A percentile compares a stretch with the other conserved stretches of the same genome.
phyloP scores from a whole-genome alignment of 441 rosid species.

The Theobroma grandiflorum region DNA sequence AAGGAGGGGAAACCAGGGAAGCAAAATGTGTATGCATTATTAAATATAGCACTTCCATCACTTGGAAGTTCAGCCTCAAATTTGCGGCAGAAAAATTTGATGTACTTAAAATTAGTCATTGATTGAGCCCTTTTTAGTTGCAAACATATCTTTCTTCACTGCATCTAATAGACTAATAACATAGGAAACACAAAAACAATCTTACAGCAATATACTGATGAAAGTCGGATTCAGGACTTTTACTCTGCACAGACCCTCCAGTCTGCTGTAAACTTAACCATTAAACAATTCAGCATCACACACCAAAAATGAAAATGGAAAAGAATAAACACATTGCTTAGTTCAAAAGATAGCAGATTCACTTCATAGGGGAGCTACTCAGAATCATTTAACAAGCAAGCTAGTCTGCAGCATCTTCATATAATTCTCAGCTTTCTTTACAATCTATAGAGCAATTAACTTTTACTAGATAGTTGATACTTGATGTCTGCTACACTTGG shows the following conservation, averaged over 20 bases:
- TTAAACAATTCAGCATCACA: neutral
- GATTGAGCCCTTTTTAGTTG: too few relatives aligned
- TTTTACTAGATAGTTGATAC: neutral
- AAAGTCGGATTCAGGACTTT: neutral
- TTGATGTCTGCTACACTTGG: slow-evolving; percentile 12
- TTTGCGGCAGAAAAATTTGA: too few relatives aligned
- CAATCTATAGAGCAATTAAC: neutral
- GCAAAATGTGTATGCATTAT: neutral
- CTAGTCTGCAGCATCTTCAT: neutral
- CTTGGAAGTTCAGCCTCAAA: neutral
- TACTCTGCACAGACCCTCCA: neutral
- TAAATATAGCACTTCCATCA: too few relatives aligned
- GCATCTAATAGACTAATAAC: neutral
- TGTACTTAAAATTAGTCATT: too few relatives aligned
- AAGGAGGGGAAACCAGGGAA: slow-evolving; percentile 23
- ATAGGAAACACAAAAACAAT: neutral
- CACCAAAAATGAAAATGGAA: neutral
- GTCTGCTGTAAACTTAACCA: neutral
- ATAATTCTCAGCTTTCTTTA: neutral
- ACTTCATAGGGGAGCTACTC: neutral
- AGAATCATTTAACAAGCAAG: neutral
- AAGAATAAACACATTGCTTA: neutral
- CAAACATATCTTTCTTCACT: neutral
- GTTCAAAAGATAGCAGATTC: neutral
- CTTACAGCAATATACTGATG: neutral